phyloP scores from a whole-genome alignment of 805 yeast species.

The Saccharomycopsis microspora region DNA sequence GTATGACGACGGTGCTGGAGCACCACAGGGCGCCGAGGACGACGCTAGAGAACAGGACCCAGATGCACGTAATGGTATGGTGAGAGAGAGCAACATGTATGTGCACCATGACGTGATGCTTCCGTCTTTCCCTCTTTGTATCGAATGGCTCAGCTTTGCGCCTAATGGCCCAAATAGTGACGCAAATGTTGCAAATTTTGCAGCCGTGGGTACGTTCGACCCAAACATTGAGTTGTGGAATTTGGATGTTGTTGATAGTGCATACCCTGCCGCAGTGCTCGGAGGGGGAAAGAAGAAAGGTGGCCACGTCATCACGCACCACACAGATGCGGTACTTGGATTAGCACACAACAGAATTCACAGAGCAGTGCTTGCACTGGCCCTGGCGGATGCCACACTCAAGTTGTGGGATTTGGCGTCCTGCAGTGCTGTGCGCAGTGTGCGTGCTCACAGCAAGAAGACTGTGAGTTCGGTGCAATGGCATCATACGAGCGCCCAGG shows the following conservation, averaged over 20 bases:
- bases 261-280: slow-evolving; percentile 86
- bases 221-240: slow-evolving; percentile 98
- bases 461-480: slow-evolving; percentile 81
- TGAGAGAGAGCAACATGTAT: slow-evolving; percentile 66
- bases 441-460: slow-evolving; percentile 64
- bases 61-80: slow-evolving; percentile 33
- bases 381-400: slow-evolving; percentile 91
- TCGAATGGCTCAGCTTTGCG: slow-evolving; percentile 82
- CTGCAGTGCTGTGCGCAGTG: slow-evolving; percentile 68
- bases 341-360: slow-evolving; percentile 72
- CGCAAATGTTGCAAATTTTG: slow-evolving; percentile 62
- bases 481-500: slow-evolving; percentile 40
- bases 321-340: slow-evolving; percentile 88
- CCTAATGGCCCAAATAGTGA: slow-evolving; percentile 35
- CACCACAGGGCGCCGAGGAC: slow-evolving; percentile 55
- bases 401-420: slow-evolving; percentile 87
- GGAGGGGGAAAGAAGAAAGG: slow-evolving; percentile 56
- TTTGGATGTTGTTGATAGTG: slow-evolving; percentile 81
- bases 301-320: slow-evolving; percentile 49
- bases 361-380: slow-evolving; percentile 80
- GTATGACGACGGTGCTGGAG: slow-evolving; percentile 89
- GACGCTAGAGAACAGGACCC: slow-evolving; percentile 52
- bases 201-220: slow-evolving; percentile 94
- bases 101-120: slow-evolving; percentile 96
- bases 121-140: slow-evolving; percentile 93